Base-by-base conservation (phyloP, 2,329 filamentous ascomycete genomes). In the Verruconis gallopava region DNA sequence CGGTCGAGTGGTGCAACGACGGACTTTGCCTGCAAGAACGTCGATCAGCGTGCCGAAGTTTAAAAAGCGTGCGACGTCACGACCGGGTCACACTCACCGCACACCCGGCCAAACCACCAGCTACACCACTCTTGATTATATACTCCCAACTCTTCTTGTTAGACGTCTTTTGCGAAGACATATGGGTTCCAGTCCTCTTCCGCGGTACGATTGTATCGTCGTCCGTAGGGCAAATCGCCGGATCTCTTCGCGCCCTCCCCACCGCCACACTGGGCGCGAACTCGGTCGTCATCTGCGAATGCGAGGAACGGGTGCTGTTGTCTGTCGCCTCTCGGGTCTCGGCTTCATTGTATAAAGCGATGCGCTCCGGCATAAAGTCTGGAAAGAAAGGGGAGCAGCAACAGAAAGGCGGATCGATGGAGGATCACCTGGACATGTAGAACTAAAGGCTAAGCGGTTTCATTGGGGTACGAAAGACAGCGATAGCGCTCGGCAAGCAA, bases 1-100 rank as follows among this genome's bases (percentile, higher is more conserved):
- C 91, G 81, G 64, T 98, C 91, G 49, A 98, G 81, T 18, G 91
- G 91, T 18, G 86, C 91, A 28, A 98, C 93, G 4, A 93, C 70
- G 0, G 89, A 95, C 70, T 98, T 98, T 47, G 83, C 91, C 86
- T 94, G 52, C 40, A 45, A n/a, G 25, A 30, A n/a, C 6, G 25
- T 4, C 15, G 22, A 30, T 44, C 47, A 43, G 40, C 32, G 22
- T 41, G 28, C 42, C 17, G 15, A 20, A 13, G 13, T 37, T 25
- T 13, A 21, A 19, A 19, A 39, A 13, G n/a, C n/a, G n/a, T n/a
- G n/a, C n/a, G n/a, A n/a, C n/a, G 14, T 15, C 9, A 2, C 13
- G 9, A 38, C 25, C 4, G n/a, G 36, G 19, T 13, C 21, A 44
- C 46, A 69, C 81, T 54, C 75, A 94, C 86, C 50, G 85, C 86